A percentile compares a stretch with the other conserved stretches of the same genome.
These are phyloP conservation scores for Gypsophila paniculata DNA, from an alignment of 179 eudicot species.

Conservation along the genomic window DNA sequence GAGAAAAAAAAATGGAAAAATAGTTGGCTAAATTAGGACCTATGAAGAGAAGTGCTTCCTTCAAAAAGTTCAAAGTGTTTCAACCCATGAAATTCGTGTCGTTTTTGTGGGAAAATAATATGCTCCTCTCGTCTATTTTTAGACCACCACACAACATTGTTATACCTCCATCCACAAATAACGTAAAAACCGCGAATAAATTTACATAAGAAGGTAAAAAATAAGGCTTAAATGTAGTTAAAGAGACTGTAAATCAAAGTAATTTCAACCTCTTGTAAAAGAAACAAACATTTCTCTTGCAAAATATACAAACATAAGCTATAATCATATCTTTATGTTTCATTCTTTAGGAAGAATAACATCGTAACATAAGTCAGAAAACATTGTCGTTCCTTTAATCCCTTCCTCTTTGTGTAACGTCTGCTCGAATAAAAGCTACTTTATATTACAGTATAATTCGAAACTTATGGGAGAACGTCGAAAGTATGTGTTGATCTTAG, in stretches of 20 bases:
- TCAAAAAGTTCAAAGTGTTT: not conserved
- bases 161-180: conserved; percentile 18
- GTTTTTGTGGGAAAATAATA: not conserved
- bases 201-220: not conserved
- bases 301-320: not conserved
- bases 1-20: no score
- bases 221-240: not conserved
- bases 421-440: no score
- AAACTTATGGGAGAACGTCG: conserved; percentile 24
- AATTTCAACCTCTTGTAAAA: not conserved
- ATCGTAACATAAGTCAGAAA: not conserved
- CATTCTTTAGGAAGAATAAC: not conserved
- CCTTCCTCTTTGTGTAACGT: no score
- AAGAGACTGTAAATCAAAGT: not conserved
- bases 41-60: not conserved
- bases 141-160: conserved; percentile 19
- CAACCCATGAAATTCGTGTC: not conserved
- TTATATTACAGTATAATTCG: not conserved
- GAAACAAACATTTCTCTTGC: not conserved
- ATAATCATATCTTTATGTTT: conserved; percentile 9
- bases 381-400: not conserved
- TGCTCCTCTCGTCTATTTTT: conserved; percentile 12
- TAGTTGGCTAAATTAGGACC: no score
- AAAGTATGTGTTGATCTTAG: conserved; percentile 15
- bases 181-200: not conserved